A percentile compares a stretch with the other conserved stretches of the same genome.
phyloP scores from a whole-genome alignment of 1,139 yeast species.

The Meyerozyma guilliermondii region DNA sequence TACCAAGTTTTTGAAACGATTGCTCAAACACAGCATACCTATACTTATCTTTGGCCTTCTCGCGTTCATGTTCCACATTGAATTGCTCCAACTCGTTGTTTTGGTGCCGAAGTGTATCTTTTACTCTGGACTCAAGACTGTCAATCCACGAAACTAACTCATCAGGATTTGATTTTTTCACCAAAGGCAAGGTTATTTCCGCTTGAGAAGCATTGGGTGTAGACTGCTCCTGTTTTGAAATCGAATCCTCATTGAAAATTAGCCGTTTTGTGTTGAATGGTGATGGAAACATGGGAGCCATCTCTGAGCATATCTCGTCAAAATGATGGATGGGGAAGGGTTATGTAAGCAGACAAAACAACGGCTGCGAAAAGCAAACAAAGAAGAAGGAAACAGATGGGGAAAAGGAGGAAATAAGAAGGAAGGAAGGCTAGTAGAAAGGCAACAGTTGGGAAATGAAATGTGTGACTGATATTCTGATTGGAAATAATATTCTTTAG shows the following conservation, averaged over 20 bases:
- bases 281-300: not conserved
- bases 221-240: not conserved
- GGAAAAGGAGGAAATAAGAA: too few relatives aligned
- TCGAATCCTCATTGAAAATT: not conserved
- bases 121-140: constrained; percentile 39
- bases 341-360: too few relatives aligned
- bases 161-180: constrained; percentile 11
- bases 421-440: too few relatives aligned
- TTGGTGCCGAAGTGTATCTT: constrained; percentile 32
- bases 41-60: constrained; percentile 22
- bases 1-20: not conserved
- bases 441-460: too few relatives aligned
- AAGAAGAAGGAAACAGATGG: too few relatives aligned
- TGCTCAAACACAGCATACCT: constrained; percentile 25
- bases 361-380: too few relatives aligned
- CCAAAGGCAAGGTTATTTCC: not conserved
- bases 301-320: not conserved
- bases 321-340: too few relatives aligned
- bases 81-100: constrained; percentile 31
- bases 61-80: constrained; percentile 24
- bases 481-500: too few relatives aligned
- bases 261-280: not conserved
- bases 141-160: constrained; percentile 52
- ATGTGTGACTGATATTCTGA: too few relatives aligned
- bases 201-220: not conserved